Percentiles rank a stretch among this genome's conserved stretches.
phyloP scores from a whole-genome alignment of 257 asterid species.

The Datura wrightii region DNA sequence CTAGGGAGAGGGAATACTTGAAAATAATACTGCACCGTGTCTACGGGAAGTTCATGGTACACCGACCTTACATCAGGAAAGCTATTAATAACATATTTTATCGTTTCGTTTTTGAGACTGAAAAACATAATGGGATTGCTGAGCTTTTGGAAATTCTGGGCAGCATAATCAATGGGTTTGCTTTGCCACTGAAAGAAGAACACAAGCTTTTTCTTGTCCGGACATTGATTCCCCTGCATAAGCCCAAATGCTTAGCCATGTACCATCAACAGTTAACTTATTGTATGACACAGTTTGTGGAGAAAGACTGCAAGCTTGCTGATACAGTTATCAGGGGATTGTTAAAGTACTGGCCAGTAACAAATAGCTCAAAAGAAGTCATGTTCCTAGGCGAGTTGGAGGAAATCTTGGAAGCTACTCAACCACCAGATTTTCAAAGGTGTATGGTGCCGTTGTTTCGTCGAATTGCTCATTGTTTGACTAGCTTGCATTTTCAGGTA shows the following conservation, averaged over 20 bases:
- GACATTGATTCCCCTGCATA: slow-evolving; percentile 77
- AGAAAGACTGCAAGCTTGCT: slow-evolving; percentile 87
- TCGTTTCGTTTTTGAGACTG: slow-evolving; percentile 73
- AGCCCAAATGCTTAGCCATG: slow-evolving; percentile 74
- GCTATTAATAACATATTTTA: slow-evolving; percentile 79
- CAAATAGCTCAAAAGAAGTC: slow-evolving; percentile 80
- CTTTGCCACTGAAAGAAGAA: slow-evolving; percentile 87
- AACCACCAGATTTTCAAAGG: slow-evolving; percentile 73
- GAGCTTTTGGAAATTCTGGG: slow-evolving; percentile 83
- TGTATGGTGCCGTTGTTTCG: slow-evolving; percentile 83
- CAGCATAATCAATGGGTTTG: slow-evolving; percentile 84
- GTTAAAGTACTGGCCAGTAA: slow-evolving; percentile 82
- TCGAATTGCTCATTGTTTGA: slow-evolving; percentile 76
- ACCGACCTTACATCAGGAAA: slow-evolving; percentile 78
- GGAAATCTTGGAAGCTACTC: slow-evolving; percentile 83
- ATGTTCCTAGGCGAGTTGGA: slow-evolving; percentile 84
- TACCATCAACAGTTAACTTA: slow-evolving; percentile 84
- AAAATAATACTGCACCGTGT: slow-evolving; percentile 80
- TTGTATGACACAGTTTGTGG: slow-evolving; percentile 75
- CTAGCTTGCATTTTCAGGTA: slow-evolving; percentile 86
- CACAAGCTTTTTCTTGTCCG: slow-evolving; percentile 79
- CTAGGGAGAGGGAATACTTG: slow-evolving; percentile 83
- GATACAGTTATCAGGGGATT: slow-evolving; percentile 76
- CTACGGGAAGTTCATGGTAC: slow-evolving; percentile 91
- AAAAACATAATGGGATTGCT: slow-evolving; percentile 77